These are phyloP conservation scores for Stemphylium lycopersici DNA, from an alignment of 2,329 filamentous ascomycete genomes.

Conservation along the genomic window DNA sequence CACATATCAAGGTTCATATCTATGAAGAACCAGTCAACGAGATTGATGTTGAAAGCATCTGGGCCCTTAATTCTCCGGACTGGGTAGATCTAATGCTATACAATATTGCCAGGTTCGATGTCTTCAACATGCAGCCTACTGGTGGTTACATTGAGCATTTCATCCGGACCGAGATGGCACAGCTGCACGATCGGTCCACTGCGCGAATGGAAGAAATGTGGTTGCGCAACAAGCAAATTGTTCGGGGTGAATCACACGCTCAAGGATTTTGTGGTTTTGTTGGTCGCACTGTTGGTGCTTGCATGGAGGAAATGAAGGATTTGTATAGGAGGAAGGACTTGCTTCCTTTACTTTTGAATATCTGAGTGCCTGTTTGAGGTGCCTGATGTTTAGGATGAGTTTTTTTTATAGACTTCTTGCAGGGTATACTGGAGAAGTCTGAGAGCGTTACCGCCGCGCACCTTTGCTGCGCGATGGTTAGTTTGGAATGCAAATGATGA, in stretches of 20 bases:
- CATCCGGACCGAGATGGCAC: slow-evolving; percentile 11
- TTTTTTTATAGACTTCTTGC: neutral
- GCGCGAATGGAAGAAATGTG: neutral
- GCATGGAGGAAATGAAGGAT: neutral
- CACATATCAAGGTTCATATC: neutral
- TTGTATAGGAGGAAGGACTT: neutral
- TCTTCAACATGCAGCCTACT: slow-evolving; percentile 1
- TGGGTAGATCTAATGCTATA: slow-evolving; percentile 6
- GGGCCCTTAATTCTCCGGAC: neutral
- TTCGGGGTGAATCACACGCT: neutral
- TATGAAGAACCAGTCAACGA: slow-evolving; percentile 5
- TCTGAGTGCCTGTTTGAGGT: too few species aligned
- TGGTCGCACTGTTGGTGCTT: neutral
- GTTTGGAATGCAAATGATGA: neutral
- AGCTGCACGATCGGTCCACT: neutral
- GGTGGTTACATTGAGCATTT: slow-evolving; percentile 7
- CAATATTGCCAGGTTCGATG: slow-evolving; percentile 8
- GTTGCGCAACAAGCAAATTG: neutral
- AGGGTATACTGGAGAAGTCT: neutral
- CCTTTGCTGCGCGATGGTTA: neutral
- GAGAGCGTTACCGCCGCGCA: neutral
- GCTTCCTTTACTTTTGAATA: neutral
- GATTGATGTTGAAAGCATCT: slow-evolving; percentile 8
- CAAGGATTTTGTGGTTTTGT: neutral
- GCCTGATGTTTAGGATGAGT: neutral